phyloP scores from a whole-genome alignment of 2,329 filamentous ascomycete genomes.

The Paracoccidioides lutzii region DNA sequence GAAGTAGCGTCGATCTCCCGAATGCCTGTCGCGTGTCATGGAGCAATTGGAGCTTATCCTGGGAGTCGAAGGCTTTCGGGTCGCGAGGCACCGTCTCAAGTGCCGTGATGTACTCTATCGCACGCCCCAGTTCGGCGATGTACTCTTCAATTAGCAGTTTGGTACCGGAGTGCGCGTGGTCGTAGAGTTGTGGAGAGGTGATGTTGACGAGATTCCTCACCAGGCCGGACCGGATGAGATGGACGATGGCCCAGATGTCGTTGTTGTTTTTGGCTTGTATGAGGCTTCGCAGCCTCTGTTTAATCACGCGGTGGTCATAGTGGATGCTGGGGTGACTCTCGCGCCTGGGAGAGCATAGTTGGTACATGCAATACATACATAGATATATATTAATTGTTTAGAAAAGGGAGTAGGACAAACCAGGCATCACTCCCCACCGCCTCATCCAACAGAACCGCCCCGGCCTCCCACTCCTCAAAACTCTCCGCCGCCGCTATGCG shows the following conservation, averaged over 20 bases:
- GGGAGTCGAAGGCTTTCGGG: constrained; percentile 47
- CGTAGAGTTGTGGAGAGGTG: constrained; percentile 66
- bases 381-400: too few relatives aligned
- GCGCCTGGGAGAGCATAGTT: too few relatives aligned
- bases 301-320: constrained; percentile 79
- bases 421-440: constrained; percentile 69
- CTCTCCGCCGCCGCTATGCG: constrained; percentile 52
- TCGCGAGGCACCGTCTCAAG: constrained; percentile 46
- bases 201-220: constrained; percentile 88
- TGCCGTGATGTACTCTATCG: constrained; percentile 61
- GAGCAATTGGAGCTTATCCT: constrained; percentile 72
- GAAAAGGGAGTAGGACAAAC: constrained; percentile 32
- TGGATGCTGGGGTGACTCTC: constrained; percentile 66
- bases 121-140: constrained; percentile 67
- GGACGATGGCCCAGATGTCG: constrained; percentile 62
- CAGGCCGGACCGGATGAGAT: constrained; percentile 62
- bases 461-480: constrained; percentile 77
- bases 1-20: constrained; percentile 68
- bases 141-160: constrained; percentile 89
- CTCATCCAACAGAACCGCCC: constrained; percentile 72
- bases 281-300: constrained; percentile 59
- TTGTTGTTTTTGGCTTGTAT: constrained; percentile 55
- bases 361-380: too few relatives aligned
- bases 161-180: constrained; percentile 73
- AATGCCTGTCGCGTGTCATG: constrained; percentile 82